Evolutionary conservation across 2,329 filamentous ascomycete genomes (phyloP).

Genomic region (Colletotrichum shisoi): DNA sequence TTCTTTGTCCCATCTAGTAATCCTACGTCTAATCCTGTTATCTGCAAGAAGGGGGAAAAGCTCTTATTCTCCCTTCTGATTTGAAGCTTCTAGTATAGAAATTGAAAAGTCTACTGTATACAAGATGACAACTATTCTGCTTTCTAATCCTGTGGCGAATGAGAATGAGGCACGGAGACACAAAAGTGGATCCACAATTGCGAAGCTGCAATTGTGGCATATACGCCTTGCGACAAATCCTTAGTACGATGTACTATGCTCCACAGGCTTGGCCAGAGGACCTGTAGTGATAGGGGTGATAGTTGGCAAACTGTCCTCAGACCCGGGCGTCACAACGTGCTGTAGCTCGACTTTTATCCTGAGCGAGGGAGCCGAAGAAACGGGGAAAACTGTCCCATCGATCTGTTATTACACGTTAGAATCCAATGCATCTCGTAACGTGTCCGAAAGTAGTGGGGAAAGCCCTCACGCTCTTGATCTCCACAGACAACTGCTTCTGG

Average conservation of each 20-base stretch:
- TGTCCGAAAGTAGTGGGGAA: not conserved
- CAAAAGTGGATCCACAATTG: too few relatives aligned
- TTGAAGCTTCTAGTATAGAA: too few relatives aligned
- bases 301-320: slow-evolving; percentile 5
- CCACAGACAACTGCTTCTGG: slow-evolving; percentile 6
- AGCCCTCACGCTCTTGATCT: slow-evolving; percentile 12
- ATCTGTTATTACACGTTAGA: slow-evolving; percentile 6
- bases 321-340: not conserved
- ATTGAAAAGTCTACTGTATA: too few relatives aligned
- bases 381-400: not conserved
- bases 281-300: not conserved
- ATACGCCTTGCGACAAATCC: too few relatives aligned
- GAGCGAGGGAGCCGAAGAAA: slow-evolving; percentile 15
- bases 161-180: too few relatives aligned
- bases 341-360: slow-evolving; percentile 13
- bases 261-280: slow-evolving; percentile 2
- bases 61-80: too few relatives aligned
- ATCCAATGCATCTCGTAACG: not conserved
- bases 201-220: too few relatives aligned
- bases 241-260: not conserved
- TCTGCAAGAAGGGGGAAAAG: too few relatives aligned
- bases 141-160: too few relatives aligned
- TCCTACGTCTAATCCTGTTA: too few relatives aligned
- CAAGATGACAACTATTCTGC: too few relatives aligned
- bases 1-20: too few relatives aligned